Conservation (phyloP, 495 filamentous ascomycete genomes). For the Penicillium taxi region DNA sequence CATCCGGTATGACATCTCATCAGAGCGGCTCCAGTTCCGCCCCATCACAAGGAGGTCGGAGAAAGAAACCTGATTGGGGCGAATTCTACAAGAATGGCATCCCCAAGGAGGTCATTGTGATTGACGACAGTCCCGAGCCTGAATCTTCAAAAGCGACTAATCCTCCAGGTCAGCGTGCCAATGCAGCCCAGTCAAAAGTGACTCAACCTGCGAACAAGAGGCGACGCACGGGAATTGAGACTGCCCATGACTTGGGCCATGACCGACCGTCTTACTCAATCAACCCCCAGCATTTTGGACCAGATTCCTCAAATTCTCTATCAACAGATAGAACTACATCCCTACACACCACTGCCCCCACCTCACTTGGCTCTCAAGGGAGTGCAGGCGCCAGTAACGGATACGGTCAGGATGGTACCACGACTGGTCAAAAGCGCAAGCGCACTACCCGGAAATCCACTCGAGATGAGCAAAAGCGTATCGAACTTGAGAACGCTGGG, state of each 20-base stretch:
- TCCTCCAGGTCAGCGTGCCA: constrained; percentile 14
- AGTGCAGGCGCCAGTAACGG: constrained; percentile 53
- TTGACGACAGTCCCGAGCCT: constrained; percentile 80
- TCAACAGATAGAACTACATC: constrained; percentile 86
- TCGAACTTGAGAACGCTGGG: constrained; percentile 56
- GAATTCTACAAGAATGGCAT: constrained; percentile 89
- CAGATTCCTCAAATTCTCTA: constrained; percentile 58
- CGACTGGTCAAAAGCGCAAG: constrained; percentile 78
- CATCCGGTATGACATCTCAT: constrained; percentile 23
- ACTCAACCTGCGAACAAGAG: constrained; percentile 55
- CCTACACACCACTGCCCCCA: constrained; percentile 80
- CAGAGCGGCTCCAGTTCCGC: constrained; percentile 24
- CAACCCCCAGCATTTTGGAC: constrained; percentile 59
- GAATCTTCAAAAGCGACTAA: constrained; percentile 37
- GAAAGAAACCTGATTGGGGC: constrained; percentile 68
- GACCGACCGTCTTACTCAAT: constrained; percentile 58
- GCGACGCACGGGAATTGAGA: constrained; percentile 53
- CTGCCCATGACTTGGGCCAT: constrained; percentile 56
- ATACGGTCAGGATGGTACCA: constrained; percentile 45
- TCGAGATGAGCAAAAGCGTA: constrained; percentile 70
- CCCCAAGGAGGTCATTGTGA: constrained; percentile 90
- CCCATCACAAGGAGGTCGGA: constrained; percentile 51
- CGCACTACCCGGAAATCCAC: constrained; percentile 68
- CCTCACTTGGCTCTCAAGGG: constrained; percentile 72
- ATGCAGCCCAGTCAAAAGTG: constrained; percentile 14